Percentiles rank a stretch among this genome's conserved stretches.
Conservation (phyloP, 495 filamentous ascomycete genomes). For the Penicillium desertorum region DNA sequence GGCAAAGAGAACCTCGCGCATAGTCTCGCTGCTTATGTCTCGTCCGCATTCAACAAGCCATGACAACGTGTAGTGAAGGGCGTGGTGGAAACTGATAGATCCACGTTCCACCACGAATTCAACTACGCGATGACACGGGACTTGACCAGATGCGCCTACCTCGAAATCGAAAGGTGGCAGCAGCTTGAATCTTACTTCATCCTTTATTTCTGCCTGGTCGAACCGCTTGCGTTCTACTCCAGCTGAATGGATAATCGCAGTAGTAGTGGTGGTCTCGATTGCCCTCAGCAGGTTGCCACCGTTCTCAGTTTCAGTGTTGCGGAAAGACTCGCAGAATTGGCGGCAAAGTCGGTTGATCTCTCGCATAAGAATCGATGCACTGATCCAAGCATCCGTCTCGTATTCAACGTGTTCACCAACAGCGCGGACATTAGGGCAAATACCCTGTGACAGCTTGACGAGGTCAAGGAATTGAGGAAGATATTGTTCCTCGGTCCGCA, state of each 20-base stretch:
- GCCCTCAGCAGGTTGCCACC: constrained; percentile 64
- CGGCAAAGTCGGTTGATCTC: constrained; percentile 92
- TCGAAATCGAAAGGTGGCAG: constrained; percentile 81
- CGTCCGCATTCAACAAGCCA: constrained; percentile 94
- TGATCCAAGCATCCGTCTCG: constrained; percentile 97
- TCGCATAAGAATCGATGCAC: constrained; percentile 86
- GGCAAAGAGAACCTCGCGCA: constrained; percentile 62
- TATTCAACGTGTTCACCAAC: constrained; percentile 97
- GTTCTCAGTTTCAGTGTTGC: constrained; percentile 57
- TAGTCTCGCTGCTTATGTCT: constrained; percentile 61
- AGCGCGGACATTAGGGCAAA: constrained; percentile 89
- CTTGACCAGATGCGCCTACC: constrained; percentile 40
- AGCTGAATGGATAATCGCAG: constrained; percentile 78
- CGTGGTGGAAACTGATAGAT: constrained; percentile 96
- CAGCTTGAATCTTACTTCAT: constrained; percentile 74
- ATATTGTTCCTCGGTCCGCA: constrained; percentile 81
- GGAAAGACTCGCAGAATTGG: constrained; percentile 85
- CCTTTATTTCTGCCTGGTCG: constrained; percentile 82
- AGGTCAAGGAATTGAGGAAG: constrained; percentile 92
- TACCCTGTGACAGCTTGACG: constrained; percentile 92
- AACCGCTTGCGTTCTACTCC: constrained; percentile 88
- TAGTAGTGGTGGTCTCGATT: constrained; percentile 72
- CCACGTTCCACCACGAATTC: constrained; percentile 84
- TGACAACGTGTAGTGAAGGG: constrained; percentile 93
- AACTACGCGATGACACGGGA: constrained; percentile 61